phyloP scores from a whole-genome alignment of 1,139 yeast genomes.

The Meyerozyma smithsonii region DNA sequence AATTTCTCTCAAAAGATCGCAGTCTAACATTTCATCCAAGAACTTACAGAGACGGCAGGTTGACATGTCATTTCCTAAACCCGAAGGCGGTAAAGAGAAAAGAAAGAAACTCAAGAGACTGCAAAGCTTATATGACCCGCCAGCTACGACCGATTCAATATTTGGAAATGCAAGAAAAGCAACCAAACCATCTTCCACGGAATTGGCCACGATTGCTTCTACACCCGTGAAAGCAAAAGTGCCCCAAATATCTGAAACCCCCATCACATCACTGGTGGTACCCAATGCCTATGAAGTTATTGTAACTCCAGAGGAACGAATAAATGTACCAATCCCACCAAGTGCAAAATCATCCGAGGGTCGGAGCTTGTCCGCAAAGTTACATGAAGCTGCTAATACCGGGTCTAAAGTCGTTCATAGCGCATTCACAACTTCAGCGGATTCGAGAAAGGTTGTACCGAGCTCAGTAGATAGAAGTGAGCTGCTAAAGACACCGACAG shows the following conservation, averaged over 20 bases:
- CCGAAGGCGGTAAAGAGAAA: conserved; percentile 4
- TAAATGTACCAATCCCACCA: conserved; percentile 4
- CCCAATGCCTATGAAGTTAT: conserved; percentile 1
- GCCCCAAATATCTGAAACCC: conserved; percentile 3
- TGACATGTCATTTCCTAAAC: conserved; percentile 29
- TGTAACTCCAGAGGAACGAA: conserved; percentile 9
- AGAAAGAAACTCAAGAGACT: conserved; percentile 5
- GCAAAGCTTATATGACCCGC: conserved; percentile 11
- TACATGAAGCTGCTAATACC: background rate
- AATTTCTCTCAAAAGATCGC: conserved; percentile 34
- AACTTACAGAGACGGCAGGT: conserved; percentile 43
- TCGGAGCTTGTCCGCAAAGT: background rate
- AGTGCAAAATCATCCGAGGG: background rate
- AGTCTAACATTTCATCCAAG: conserved; percentile 36
- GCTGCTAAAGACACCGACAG: background rate
- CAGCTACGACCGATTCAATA: conserved; percentile 13
- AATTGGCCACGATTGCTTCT: conserved; percentile 2
- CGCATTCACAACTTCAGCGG: background rate
- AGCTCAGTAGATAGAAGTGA: conserved; percentile 5
- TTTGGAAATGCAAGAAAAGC: conserved; percentile 26
- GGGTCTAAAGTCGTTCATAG: background rate
- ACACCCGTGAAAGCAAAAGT: conserved; percentile 8
- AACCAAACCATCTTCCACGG: conserved; percentile 7
- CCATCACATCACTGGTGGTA: conserved; percentile 5
- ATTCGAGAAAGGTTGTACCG: conserved; percentile 1